Evolutionary conservation across 78 protist genomes (phyloP), one percentile per base, ranked within the genome.

Genomic region (Chrysochromulina parva): DNA sequence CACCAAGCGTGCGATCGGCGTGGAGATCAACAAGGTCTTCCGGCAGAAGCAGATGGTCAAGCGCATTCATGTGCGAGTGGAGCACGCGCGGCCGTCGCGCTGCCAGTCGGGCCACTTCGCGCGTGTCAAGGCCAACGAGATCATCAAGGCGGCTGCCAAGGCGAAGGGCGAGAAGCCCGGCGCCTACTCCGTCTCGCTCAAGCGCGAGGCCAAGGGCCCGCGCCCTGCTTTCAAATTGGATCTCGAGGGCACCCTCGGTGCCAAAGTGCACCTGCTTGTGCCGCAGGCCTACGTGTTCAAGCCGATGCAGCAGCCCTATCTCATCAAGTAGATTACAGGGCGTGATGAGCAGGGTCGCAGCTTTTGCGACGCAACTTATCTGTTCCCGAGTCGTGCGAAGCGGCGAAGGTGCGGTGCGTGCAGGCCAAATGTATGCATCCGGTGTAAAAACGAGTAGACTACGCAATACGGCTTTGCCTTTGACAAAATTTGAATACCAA

Each of bases 51-150:
- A 97, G 97, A 93, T 98, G 66, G 67, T 85, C 88, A 99, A 99
- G 98, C 96, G 98, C 84, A 95, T 99, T 96, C 96, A 96, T 92
- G 99, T 99, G 82, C 96, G 99, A 76, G 62, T 98, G 28, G 99
- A 99, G 97, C 99, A 99, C 96, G 95, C 99, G 90, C 85, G 94
- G 88, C 97, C 96, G 92, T 97, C 99, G 84, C 91, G 84, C 78
- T 98, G 99, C 93, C 93, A 94, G 66, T 96, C 94, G 28, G 99
- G 97, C 71, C 97, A 97, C 97, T 81, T 92, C 66, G 69, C 55
- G 71, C 97, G 99, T 53, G 92, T 93, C 88, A 74, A 66, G 67
- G 50, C n/a, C 85, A 89, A 88, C 90, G 94, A 93, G 20, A 38
- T 10, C 47, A 17, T 66, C 82, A 85, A 80, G 92, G n/a, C 38